Percentiles rank a stretch among this genome's conserved stretches.
These are phyloP conservation scores for Zizania palustris DNA, from an alignment of 202 grass and related monocot genomes.

Conservation along the genomic window DNA sequence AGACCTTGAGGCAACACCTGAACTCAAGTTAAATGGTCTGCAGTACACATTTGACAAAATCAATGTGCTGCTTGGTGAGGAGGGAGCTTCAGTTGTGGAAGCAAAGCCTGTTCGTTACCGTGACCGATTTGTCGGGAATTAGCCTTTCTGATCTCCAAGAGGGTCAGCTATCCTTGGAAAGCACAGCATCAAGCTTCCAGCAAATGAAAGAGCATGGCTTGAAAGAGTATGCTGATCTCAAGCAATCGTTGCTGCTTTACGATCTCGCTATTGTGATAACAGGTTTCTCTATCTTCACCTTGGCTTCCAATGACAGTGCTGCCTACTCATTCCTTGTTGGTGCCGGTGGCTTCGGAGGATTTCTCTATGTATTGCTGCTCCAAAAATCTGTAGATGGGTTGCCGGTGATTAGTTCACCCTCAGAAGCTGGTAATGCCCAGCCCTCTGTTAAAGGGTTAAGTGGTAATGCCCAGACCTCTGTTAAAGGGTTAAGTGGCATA, in stretches of 20 bases:
- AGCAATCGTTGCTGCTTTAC: conserved; percentile 75
- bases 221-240: conserved; percentile 49
- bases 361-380: conserved; percentile 72
- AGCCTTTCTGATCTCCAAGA: too few relatives aligned
- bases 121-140: conserved; percentile 44
- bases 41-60: too few relatives aligned
- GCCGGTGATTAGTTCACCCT: conserved; percentile 38
- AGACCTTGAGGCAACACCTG: background rate
- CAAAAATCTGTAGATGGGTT: conserved; percentile 75
- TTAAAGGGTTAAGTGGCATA: conserved; percentile 36
- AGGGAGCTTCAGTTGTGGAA: conserved; percentile 57
- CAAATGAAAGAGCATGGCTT: too few relatives aligned
- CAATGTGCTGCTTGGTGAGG: too few relatives aligned
- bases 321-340: conserved; percentile 70
- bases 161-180: too few relatives aligned
- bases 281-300: conserved; percentile 62
- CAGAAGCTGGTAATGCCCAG: conserved; percentile 31
- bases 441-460: conserved; percentile 39
- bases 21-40: too few relatives aligned
- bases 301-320: conserved; percentile 55
- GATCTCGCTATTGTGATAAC: conserved; percentile 65
- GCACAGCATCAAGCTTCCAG: too few relatives aligned
- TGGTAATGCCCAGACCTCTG: conserved; percentile 16
- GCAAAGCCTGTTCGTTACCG: conserved; percentile 43
- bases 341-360: conserved; percentile 76